Base-by-base conservation (phyloP, 1,284 basidiomycete genomes). In the Taiwanofungus camphoratus region DNA sequence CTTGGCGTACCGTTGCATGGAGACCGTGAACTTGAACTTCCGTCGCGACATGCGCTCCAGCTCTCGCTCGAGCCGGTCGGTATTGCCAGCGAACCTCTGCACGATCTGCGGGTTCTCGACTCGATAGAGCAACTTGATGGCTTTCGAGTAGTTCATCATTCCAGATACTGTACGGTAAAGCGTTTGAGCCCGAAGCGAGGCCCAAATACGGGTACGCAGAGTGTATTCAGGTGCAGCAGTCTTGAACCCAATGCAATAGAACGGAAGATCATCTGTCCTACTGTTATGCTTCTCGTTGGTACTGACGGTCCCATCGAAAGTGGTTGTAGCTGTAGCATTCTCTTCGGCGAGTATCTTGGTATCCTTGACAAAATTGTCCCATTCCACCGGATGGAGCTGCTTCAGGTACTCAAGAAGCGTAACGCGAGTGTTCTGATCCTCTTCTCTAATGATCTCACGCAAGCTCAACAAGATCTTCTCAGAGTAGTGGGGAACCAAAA, bases 141-240 rank as follows among this genome's bases (percentile, higher is more conserved):
- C 95, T 73, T 99, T 99, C 57, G 90, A 89, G 71, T 99, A 99
- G 74, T 99, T 99, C 96, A 99, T 99, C 87, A 99, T 98, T 45
- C 96, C 96, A n/a, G 96, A 99, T n/a, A 99, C 93, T 12, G 96
- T 99, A 52, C 96, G 88, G 68, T 99, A 99, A 26, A 99, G 78
- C 0, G 96, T 99, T 69, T 99, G 96, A 9, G 94, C 95, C 47
- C 96, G 90, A 20, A 99, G 78, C 13, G 95, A 99, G 1, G 96
- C 95, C 96, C 96, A 99, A 57, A 99, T 99, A 66, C 96, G 90
- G 0, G 96, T 99, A 55, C 95, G 92, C 34, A 99, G 82, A 15
- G 95, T 99, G 67, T 97, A 99, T 65, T 99, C 96, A 11, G 95
- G 95, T 4, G 95, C 94, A 9, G 96, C 93, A 8, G 89, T 96